Evolutionary conservation across 768 basidiomycete species (phyloP).

Genomic region (Rhizopogon sp.): DNA sequence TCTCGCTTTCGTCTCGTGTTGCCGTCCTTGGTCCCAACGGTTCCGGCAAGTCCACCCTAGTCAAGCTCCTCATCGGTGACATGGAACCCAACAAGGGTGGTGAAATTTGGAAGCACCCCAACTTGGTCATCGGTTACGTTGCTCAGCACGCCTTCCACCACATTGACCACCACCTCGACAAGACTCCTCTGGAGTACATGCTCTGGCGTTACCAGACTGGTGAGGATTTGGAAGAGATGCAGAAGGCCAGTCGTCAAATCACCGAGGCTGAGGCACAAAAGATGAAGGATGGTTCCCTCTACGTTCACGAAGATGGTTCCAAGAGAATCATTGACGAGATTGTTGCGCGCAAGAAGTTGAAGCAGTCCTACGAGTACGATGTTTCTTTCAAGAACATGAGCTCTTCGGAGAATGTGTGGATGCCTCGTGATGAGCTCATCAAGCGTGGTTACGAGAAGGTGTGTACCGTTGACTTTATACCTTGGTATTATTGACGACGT

Average conservation of each 20-base stretch:
- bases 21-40: slow-evolving; percentile 98
- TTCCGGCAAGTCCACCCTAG: slow-evolving; percentile 96
- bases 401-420: slow-evolving; percentile 98
- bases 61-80: slow-evolving; percentile 95
- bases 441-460: slow-evolving; percentile 98
- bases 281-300: slow-evolving; percentile 92
- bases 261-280: slow-evolving; percentile 83
- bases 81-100: slow-evolving; percentile 95
- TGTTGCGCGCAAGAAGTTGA: slow-evolving; percentile 88
- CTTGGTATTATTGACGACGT: not conserved
- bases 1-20: slow-evolving; percentile 97
- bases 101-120: slow-evolving; percentile 99
- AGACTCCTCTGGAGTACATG: slow-evolving; percentile 99
- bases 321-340: slow-evolving; percentile 96
- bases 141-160: slow-evolving; percentile 99
- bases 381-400: slow-evolving; percentile 92
- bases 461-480: slow-evolving; percentile 9
- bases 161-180: slow-evolving; percentile 97
- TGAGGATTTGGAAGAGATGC: slow-evolving; percentile 96
- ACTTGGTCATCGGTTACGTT: slow-evolving; percentile 98
- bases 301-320: slow-evolving; percentile 81
- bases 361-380: slow-evolving; percentile 99
- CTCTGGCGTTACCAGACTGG: slow-evolving; percentile 99
- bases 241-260: slow-evolving; percentile 86
- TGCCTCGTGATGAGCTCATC: slow-evolving; percentile 93